These are phyloP conservation scores for Xylariales sp. DNA, from an alignment of 2,329 filamentous ascomycete genomes.

Conservation along the genomic window DNA sequence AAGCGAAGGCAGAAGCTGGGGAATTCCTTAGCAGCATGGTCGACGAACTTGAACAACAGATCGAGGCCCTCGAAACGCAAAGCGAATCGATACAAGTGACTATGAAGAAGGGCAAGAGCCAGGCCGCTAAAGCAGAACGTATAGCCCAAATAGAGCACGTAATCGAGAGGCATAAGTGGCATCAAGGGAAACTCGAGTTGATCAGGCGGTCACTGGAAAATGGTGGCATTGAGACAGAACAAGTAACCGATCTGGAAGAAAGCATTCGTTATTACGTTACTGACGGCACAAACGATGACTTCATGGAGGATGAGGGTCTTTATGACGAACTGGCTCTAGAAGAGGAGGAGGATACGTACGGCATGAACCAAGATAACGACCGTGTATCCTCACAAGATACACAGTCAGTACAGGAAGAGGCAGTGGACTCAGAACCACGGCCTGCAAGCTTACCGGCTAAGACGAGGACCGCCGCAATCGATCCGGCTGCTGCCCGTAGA, in stretches of 20 bases:
- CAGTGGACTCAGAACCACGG: conserved; percentile 68
- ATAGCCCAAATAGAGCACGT: conserved; percentile 85
- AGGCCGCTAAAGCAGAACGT: conserved; percentile 83
- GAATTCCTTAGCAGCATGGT: conserved; percentile 90
- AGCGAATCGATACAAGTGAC: conserved; percentile 85
- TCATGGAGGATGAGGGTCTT: conserved; percentile 91
- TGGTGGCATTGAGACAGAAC: conserved; percentile 85
- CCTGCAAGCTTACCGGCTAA: conserved; percentile 58
- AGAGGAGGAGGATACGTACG: conserved; percentile 90
- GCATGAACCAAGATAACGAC: conserved; percentile 83
- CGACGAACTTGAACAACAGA: conserved; percentile 92
- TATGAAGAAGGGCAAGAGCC: conserved; percentile 95
- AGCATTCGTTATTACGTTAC: conserved; percentile 95
- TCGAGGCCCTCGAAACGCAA: conserved; percentile 92
- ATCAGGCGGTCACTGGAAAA: conserved; percentile 92
- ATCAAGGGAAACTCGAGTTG: conserved; percentile 91
- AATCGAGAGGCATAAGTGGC: conserved; percentile 96
- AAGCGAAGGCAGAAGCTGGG: conserved; percentile 88
- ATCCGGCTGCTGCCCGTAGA: conserved; percentile 71
- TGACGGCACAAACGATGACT: conserved; percentile 88
- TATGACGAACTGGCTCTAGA: conserved; percentile 95
- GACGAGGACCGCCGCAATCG: conserved; percentile 68
- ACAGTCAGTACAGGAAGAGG: conserved; percentile 90
- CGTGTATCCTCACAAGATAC: conserved; percentile 94
- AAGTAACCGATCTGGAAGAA: conserved; percentile 90